phyloP scores from a whole-genome alignment of 2,329 filamentous ascomycete genomes.

The Beauveria medogensis region DNA sequence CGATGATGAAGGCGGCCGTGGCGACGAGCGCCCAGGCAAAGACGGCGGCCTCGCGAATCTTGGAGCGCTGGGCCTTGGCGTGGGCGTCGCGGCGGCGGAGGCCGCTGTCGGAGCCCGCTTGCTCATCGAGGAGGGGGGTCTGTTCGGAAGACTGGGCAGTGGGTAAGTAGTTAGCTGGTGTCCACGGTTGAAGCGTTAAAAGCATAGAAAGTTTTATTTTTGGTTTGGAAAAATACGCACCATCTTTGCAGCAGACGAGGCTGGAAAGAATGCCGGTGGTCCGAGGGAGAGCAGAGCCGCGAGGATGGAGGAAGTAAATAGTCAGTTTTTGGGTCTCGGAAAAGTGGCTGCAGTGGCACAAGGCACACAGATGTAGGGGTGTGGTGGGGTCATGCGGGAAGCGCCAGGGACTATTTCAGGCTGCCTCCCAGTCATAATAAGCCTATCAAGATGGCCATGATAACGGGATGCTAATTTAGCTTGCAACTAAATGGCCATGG shows the following conservation, averaged over 20 bases:
- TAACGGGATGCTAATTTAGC: background rate
- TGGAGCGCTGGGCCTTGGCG: slow-evolving; percentile 22
- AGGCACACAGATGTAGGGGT: background rate
- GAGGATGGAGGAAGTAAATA: background rate
- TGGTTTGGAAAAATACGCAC: background rate
- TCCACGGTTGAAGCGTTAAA: background rate
- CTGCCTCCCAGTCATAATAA: background rate
- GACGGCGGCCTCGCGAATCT: slow-evolving; percentile 62
- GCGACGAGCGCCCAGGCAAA: slow-evolving; percentile 79
- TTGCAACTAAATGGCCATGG: background rate
- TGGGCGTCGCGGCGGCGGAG: background rate
- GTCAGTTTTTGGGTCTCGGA: too few species aligned
- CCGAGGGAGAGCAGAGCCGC: background rate
- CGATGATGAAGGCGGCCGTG: slow-evolving; percentile 67
- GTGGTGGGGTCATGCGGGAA: background rate
- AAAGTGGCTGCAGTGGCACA: background rate
- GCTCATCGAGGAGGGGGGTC: slow-evolving; percentile 8
- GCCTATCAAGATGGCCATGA: background rate
- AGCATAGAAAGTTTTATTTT: background rate
- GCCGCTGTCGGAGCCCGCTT: background rate
- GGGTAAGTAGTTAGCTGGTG: background rate
- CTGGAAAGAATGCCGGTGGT: background rate
- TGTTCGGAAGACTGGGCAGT: slow-evolving; percentile 5
- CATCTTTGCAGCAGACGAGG: background rate
- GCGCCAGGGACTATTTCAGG: background rate